Percentiles rank a stretch among this genome's conserved stretches.
Evolutionary conservation across 257 asterid species (phyloP).

Genomic region (Henckelia pumila): DNA sequence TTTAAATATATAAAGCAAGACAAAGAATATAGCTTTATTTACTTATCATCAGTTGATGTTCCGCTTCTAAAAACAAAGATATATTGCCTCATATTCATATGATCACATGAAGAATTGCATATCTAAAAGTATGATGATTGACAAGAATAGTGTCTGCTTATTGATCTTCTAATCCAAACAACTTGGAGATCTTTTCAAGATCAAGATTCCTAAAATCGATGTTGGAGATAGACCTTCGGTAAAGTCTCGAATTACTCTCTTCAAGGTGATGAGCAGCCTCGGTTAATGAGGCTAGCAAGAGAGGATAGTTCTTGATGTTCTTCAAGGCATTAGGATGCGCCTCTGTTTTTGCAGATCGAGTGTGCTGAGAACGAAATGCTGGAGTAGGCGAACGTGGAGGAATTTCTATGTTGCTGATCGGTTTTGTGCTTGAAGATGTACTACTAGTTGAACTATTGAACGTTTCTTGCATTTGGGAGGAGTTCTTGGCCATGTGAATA

Average conservation of each 20-base stretch:
- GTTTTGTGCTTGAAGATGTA: constrained; percentile 35
- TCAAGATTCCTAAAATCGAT: constrained; percentile 62
- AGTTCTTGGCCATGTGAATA: constrained; percentile 26
- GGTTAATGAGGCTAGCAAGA: constrained; percentile 69
- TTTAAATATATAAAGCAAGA: neutral
- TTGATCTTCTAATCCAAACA: constrained; percentile 51
- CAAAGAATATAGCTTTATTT: neutral
- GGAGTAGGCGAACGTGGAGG: constrained; percentile 67
- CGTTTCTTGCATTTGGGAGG: constrained; percentile 34
- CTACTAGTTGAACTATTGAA: constrained; percentile 36
- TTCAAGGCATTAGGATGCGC: constrained; percentile 87
- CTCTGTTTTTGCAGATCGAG: constrained; percentile 63
- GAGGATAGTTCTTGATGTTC: constrained; percentile 81
- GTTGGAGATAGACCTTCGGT: constrained; percentile 56
- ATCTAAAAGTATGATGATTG: neutral
- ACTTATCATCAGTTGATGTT: neutral
- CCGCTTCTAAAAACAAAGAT: neutral
- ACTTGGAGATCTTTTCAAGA: constrained; percentile 59
- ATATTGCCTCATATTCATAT: neutral
- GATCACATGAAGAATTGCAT: neutral
- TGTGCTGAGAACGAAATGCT: constrained; percentile 41
- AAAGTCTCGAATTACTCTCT: constrained; percentile 56
- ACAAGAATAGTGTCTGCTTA: neutral
- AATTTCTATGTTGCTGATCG: constrained; percentile 25
- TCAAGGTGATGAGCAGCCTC: constrained; percentile 68